Base-by-base conservation (phyloP, 2,329 filamentous ascomycete genomes). In the Seiridium cupressi region DNA sequence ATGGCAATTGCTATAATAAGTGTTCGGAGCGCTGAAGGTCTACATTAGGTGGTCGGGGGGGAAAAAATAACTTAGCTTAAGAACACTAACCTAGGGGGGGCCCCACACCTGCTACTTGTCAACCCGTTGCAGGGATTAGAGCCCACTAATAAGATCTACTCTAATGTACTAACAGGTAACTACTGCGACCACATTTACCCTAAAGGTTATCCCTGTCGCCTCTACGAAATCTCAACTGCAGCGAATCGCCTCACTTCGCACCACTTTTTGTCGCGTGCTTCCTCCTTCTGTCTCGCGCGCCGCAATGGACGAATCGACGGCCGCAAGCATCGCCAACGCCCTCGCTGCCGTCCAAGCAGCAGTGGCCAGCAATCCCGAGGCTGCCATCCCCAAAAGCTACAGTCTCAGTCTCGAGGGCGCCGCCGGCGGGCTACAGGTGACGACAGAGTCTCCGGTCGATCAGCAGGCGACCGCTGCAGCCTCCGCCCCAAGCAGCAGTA, bases 261-360 rank as follows among this genome's bases (percentile, higher is more conserved):
- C 11, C 13, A 44, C 47, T 32, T 32, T 6, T 8, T 13, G 35
- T 55, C 51, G 36, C 13, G 5, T 38, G n/a, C 38, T 55, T 18
- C 51, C n/a, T 31, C 36, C 31, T 13, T 36, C 44, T 26, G 38
- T 11, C 18, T n/a, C 18, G 8, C n/a, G 8, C 34, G 11, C n/a
- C 42, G 5, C 57, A 47, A 61, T 61, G 60, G 53, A 61, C 26
- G 54, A 53, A 11, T 57, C 58, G 13, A 58, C 48, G 34, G 60
- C 46, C n/a, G 54, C 58, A 10, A 57, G 54, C 44, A 62, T 62
- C 26, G 60, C 60, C 18, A 55, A 62, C 42, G 57, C 60, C n/a
- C 56, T 62, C 38, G 58, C 60, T 13, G 55, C 58, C 18, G 42
- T 62, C 31, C 57, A 58, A 44, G 60, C 55, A 26, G 60, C 60